phyloP scores from a whole-genome alignment of 164 flowering plant species.

The Paratinospora sagittata region DNA sequence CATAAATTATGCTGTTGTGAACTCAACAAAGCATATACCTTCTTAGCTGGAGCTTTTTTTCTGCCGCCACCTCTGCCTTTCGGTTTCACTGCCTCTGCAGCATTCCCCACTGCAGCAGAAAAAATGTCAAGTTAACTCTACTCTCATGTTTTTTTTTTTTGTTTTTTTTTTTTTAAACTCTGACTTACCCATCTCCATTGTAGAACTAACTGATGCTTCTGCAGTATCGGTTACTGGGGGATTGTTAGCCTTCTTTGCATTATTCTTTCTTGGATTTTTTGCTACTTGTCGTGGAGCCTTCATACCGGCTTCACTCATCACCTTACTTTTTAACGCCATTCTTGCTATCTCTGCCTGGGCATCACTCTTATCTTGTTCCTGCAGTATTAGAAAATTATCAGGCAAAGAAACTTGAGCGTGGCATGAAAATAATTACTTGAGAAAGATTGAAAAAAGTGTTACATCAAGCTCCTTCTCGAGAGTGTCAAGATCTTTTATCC shows the following conservation, averaged over 20 bases:
- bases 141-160: too few relatives aligned
- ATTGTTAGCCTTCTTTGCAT: constrained; percentile 37
- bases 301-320: constrained; percentile 22
- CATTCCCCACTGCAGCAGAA: constrained; percentile 23
- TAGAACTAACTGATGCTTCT: constrained; percentile 21
- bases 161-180: too few relatives aligned
- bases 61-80: constrained; percentile 51
- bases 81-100: constrained; percentile 39
- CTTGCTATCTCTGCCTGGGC: constrained; percentile 17
- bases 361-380: constrained; percentile 38
- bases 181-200: constrained; percentile 41
- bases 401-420: neutral
- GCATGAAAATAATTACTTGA: neutral
- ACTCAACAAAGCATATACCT: constrained; percentile 29
- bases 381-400: constrained; percentile 1
- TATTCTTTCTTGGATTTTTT: constrained; percentile 42
- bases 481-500: constrained; percentile 75
- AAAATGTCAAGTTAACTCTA: neutral
- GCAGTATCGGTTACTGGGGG: constrained; percentile 25
- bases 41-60: constrained; percentile 59
- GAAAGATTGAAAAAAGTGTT: constrained; percentile 13
- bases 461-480: constrained; percentile 62
- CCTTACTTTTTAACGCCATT: constrained; percentile 14
- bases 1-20: neutral
- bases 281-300: constrained; percentile 21